Evolutionary conservation across 768 basidiomycete species (phyloP), one percentile per base, ranked within the genome.

Genomic region (Sarcomyxa edulis): DNA sequence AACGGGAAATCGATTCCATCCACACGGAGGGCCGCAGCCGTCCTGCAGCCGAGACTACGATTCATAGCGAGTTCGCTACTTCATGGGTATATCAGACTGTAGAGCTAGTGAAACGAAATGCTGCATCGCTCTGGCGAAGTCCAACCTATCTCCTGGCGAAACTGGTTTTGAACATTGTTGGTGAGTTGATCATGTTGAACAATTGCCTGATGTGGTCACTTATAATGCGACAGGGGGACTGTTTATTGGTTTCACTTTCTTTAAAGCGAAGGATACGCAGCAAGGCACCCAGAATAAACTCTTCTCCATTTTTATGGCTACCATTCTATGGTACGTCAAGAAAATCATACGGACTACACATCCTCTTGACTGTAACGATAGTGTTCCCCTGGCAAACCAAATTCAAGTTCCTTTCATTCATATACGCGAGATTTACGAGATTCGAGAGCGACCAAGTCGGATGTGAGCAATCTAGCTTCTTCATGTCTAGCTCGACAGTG

Each of bases 271-370:
- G 23, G 48, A 74, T 38, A 60, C 69, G 2, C 63, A 73, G 23
- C 76, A 74, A 44, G 81, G 72, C 25, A 71, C 65, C 1, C 81
- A 83, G 48, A 75, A 81, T 52, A 78, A 80, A 47, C 66, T 84
- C 15, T 84, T 84, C 44, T 78, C 76, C 0, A 68, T 79, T 14
- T 81, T 72, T 50, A 77, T 81, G 73, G 64, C 62, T 5, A 68
- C 72, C 6, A 70, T 82, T 40, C 34, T 34, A 39, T 65, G 45
- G 61, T 57, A 34, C 5, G 65, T 54, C 45, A 48, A 52, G 47
- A n/a, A n/a, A n/a, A n/a, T n/a, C n/a, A n/a, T n/a, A n/a, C n/a
- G n/a, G n/a, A n/a, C n/a, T n/a, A n/a, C n/a, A n/a, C n/a, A n/a
- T n/a, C n/a, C n/a, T n/a, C n/a, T n/a, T n/a, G n/a, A n/a, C n/a